Base-by-base conservation (phyloP, 2,329 filamentous ascomycete genomes). In the Trichoderma pleuroti region DNA sequence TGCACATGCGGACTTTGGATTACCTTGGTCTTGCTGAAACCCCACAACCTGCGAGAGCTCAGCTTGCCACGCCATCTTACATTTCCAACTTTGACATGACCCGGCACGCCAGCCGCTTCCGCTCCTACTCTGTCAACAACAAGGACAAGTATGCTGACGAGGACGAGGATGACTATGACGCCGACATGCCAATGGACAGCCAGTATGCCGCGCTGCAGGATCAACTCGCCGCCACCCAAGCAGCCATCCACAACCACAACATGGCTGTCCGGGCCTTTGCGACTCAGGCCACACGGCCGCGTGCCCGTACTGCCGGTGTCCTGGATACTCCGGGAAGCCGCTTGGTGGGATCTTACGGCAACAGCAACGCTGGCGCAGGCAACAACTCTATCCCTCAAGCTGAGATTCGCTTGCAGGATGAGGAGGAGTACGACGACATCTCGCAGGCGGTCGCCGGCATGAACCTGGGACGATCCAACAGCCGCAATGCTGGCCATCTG, bases 71-170 rank as follows among this genome's bases (percentile, higher is more conserved):
- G 10, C 91, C 92, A 3, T 92, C 92, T 3, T 92, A 93, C 74
- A 85, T 95, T 39, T 90, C 91, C 57, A 92, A 92, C 77, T 84
- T 95, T 72, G 90, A 91, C 72, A 91, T 93, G 78, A 87, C 93
- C 74, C 91, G 91, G 78, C 92, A 92, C 76, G 87, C 91, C 57
- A 98, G 92, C 80, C 90, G 96, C 66, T 97, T 98, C 85, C 90
- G 96, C 60, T 99, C 96, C 2, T 98, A 98, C 81, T 99, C 96
- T 1, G 96, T 99, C 74, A 99, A 99, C 81, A 97, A 97, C 70
- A 98, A 97, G 81, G 95, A 98, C 80, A 97, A 96, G 80, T 98
- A 98, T 76, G 94, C 92, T 3, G 93, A 97, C 76, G 91, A 93
- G 60, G 94, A 42, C 39, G 39, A 97, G 66, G 91, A 94, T 30